phyloP scores from a whole-genome alignment of 345 rosid genomes.

The Lepidium didymum region DNA sequence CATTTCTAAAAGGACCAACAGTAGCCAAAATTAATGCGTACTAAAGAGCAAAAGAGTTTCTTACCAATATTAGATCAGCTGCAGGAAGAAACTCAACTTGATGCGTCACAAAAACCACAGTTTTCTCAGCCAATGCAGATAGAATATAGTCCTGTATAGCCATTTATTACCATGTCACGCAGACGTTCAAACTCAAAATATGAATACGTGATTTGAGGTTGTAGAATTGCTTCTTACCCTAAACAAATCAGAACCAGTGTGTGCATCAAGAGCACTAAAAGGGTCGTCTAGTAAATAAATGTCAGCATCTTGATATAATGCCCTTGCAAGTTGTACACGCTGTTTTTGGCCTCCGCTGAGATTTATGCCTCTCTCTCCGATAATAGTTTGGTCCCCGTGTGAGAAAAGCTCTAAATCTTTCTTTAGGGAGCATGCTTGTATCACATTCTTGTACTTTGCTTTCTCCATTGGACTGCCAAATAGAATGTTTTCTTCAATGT shows the following conservation, averaged over 20 bases:
- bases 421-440: constrained; percentile 91
- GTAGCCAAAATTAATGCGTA: background rate
- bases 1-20: constrained; percentile 22
- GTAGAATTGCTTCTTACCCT: constrained; percentile 45
- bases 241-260: constrained; percentile 93
- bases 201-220: background rate
- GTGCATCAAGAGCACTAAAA: constrained; percentile 99
- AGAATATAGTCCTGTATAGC: constrained; percentile 85
- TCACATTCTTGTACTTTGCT: constrained; percentile 76
- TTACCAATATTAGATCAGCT: constrained; percentile 93
- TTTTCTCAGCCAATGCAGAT: constrained; percentile 74
- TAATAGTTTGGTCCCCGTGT: constrained; percentile 96
- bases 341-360: constrained; percentile 99
- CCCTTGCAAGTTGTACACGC: constrained; percentile 98
- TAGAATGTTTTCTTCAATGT: constrained; percentile 96
- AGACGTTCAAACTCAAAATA: constrained; percentile 6
- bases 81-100: constrained; percentile 98
- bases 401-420: constrained; percentile 96
- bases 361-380: constrained; percentile 99
- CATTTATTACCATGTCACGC: constrained; percentile 13
- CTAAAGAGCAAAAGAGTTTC: constrained; percentile 27
- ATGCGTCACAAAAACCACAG: constrained; percentile 95
- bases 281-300: constrained; percentile 97
- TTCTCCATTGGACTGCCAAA: constrained; percentile 97
- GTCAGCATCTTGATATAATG: constrained; percentile 98